Percentiles rank a stretch among this genome's conserved stretches.
phyloP scores from a whole-genome alignment of 805 yeast species.

The Metschnikowia lunata region DNA sequence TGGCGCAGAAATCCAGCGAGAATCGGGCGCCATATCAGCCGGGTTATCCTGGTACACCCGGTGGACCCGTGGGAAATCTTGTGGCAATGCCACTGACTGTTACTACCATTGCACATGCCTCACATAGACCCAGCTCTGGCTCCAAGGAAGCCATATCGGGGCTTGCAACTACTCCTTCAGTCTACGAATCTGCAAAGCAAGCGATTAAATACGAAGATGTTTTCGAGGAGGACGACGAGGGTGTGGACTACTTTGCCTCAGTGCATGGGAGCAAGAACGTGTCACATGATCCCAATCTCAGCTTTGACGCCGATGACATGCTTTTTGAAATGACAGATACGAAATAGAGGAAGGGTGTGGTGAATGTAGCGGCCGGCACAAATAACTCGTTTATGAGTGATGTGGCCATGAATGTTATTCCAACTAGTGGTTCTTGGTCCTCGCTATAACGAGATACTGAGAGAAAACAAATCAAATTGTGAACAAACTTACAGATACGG shows the following conservation, averaged over 20 bases:
- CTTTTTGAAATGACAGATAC: conserved; percentile 18
- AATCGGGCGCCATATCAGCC: neutral
- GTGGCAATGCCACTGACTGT: conserved; percentile 20
- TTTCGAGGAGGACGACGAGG: conserved; percentile 46
- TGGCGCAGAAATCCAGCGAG: neutral
- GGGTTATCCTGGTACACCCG: neutral
- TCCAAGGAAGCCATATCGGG: conserved; percentile 22
- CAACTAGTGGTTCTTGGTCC: too few species aligned
- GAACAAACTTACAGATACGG: too few species aligned
- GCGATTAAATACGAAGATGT: conserved; percentile 35
- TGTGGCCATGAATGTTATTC: too few species aligned
- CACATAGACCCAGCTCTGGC: conserved; percentile 3
- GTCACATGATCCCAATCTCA: conserved; percentile 6
- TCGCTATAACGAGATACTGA: too few species aligned
- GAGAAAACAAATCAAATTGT: too few species aligned
- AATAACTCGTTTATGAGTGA: too few species aligned
- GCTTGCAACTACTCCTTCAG: conserved; percentile 35
- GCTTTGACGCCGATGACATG: conserved; percentile 18
- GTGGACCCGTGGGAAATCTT: conserved; percentile 16
- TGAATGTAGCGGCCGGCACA: too few species aligned
- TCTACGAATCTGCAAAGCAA: conserved; percentile 18
- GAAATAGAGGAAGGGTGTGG: neutral
- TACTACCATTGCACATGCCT: conserved; percentile 23
- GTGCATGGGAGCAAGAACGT: conserved; percentile 2
- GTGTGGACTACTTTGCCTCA: conserved; percentile 9